Evolutionary conservation across 306 rosid genomes (phyloP).

Genomic region (Quercus parvula): DNA sequence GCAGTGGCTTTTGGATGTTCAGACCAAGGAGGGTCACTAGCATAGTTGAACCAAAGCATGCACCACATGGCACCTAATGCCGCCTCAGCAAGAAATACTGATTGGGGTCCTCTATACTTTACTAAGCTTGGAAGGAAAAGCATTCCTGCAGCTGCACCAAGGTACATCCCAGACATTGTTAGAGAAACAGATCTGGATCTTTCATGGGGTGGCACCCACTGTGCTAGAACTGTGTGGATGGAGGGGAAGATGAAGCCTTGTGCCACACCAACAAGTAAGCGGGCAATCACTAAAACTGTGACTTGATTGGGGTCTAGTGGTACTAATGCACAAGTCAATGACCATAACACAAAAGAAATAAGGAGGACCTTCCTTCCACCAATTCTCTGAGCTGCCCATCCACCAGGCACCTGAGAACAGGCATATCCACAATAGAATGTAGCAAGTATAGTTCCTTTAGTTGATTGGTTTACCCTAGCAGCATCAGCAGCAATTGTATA

Average conservation of each 20-base stretch:
- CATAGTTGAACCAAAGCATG: constrained; percentile 73
- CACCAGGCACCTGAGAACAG: constrained; percentile 95
- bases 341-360: constrained; percentile 83
- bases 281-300: constrained; percentile 55
- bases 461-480: constrained; percentile 66
- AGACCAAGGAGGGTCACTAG: constrained; percentile 65
- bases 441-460: constrained; percentile 85
- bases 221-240: constrained; percentile 92
- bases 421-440: constrained; percentile 95
- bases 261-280: constrained; percentile 89
- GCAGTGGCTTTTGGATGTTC: constrained; percentile 85
- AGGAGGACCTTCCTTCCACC: constrained; percentile 87
- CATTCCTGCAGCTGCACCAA: constrained; percentile 93
- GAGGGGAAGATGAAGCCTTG: constrained; percentile 98
- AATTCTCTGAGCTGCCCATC: constrained; percentile 86
- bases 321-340: constrained; percentile 75
- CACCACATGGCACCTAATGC: constrained; percentile 79
- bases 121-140: constrained; percentile 77
- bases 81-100: constrained; percentile 80
- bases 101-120: constrained; percentile 78
- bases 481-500: constrained; percentile 92
- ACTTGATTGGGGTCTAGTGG: constrained; percentile 74
- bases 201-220: constrained; percentile 98
- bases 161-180: constrained; percentile 91
- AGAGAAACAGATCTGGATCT: constrained; percentile 94